Evolutionary conservation across 2,329 filamentous ascomycete genomes (phyloP).

Genomic region (Xylariaceae sp.): DNA sequence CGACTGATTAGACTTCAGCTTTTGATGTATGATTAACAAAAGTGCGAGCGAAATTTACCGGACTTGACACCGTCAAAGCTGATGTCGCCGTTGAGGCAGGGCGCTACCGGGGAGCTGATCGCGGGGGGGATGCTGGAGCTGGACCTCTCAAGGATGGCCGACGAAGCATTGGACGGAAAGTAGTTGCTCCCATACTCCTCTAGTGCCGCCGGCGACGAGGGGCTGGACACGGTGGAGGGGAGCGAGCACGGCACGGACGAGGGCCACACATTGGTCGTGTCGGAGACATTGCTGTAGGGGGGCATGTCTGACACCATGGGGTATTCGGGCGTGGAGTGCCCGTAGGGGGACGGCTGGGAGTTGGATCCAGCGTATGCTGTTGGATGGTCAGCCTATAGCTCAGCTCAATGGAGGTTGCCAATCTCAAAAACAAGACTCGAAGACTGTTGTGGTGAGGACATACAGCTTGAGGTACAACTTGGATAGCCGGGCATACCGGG

Average conservation of each 20-base stretch:
- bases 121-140: slow-evolving; percentile 28
- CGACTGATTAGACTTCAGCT: slow-evolving; percentile 27
- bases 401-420: background rate
- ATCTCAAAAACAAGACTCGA: background rate
- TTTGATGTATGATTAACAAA: slow-evolving; percentile 13
- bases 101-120: slow-evolving; percentile 31
- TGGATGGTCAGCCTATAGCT: slow-evolving; percentile 6
- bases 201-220: slow-evolving; percentile 43
- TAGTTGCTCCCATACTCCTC: slow-evolving; percentile 46
- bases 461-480: slow-evolving; percentile 28
- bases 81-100: slow-evolving; percentile 32
- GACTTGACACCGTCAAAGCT: slow-evolving; percentile 33
- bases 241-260: slow-evolving; percentile 40
- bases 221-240: slow-evolving; percentile 47
- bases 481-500: slow-evolving; percentile 24
- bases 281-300: slow-evolving; percentile 38
- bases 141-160: slow-evolving; percentile 38
- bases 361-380: slow-evolving; percentile 33
- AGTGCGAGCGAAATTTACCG: slow-evolving; percentile 26
- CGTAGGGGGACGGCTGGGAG: slow-evolving; percentile 43
- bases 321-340: slow-evolving; percentile 39
- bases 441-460: slow-evolving; percentile 1
- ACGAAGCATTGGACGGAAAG: slow-evolving; percentile 46
- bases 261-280: slow-evolving; percentile 44
- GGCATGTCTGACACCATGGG: slow-evolving; percentile 38